phyloP scores from a whole-genome alignment of 768 basidiomycete species.

The Tephrocybe rancida region DNA sequence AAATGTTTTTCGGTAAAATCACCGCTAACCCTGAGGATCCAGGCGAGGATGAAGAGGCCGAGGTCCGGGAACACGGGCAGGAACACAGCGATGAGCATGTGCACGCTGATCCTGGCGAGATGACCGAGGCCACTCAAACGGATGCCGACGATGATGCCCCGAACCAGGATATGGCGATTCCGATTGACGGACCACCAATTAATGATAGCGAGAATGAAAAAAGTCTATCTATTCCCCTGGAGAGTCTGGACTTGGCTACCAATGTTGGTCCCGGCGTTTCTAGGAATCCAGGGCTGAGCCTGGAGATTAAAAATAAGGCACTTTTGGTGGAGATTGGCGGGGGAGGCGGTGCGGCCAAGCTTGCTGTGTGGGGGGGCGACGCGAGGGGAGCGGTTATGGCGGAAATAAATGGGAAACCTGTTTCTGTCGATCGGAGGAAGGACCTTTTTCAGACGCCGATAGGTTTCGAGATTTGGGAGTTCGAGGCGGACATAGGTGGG shows the following conservation, averaged over 20 bases:
- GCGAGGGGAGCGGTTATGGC: conserved; percentile 18
- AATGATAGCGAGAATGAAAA: neutral
- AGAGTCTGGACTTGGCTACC: too few species aligned
- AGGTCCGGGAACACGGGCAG: neutral
- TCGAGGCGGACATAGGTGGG: conserved; percentile 22
- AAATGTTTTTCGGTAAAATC: conserved; percentile 11
- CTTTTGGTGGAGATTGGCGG: conserved; percentile 19
- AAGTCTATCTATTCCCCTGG: too few species aligned
- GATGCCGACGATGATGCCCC: neutral
- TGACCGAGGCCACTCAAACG: too few species aligned
- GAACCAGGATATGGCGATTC: neutral
- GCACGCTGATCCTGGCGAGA: neutral
- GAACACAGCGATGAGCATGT: neutral
- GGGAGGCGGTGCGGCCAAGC: conserved; percentile 6
- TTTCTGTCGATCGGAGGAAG: conserved; percentile 19
- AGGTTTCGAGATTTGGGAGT: conserved; percentile 18
- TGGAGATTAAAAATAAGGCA: neutral
- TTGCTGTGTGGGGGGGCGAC: conserved; percentile 18
- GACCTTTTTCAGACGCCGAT: too few species aligned
- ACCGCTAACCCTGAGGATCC: neutral
- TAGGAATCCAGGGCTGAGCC: neutral
- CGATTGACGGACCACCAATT: neutral
- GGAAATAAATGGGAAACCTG: conserved; percentile 27
- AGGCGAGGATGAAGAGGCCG: neutral
- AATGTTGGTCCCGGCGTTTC: neutral